Evolutionary conservation across 139 green algal genomes (phyloP), one percentile per base, ranked within the genome.

Genomic region (Mychonastes homosphaera): DNA sequence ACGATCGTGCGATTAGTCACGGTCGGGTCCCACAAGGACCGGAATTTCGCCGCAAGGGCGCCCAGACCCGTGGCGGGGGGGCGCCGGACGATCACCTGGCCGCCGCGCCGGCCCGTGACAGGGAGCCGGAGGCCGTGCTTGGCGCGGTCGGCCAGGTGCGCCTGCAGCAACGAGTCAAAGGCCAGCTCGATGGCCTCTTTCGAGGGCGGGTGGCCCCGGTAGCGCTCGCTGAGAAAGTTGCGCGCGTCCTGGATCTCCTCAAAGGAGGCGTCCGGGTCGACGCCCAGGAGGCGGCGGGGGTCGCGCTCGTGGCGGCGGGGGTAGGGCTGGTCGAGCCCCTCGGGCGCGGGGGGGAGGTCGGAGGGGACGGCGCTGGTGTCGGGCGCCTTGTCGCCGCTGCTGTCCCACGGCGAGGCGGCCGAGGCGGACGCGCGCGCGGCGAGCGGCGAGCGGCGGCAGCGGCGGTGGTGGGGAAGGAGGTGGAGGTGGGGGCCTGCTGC

Each of bases 111-210:
- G 18, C 84, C 79, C 2, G 46, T 75, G 29, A 65, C 60, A 4
- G 84, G 74, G 24, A 80, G 82, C 48, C 50, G 53, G 64, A 94
- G 91, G 18, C 86, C 86, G 24, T 70, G 71, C 58, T 82, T 81
- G 30, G 81, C 62, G 36, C 86, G 73, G 6, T 48, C n/a, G n/a
- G n/a, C n/a, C n/a, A n/a, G n/a, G n/a, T n/a, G n/a, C 51, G 79
- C 71, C 58, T 74, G 51, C 29, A 92, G 74, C 39, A 94, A 71
- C 23, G 34, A 64, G 45, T 94, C 86, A 63, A 86, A 88, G 0
- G 86, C 86, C 18, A 88, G 65, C 72, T 95, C 86, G 15, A 94
- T 90, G 8, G 82, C 60, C 49, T 94, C 86, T 29, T 76, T 56
- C 60, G 75, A 87, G 2, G 67, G 71, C 62, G 87, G 84, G 56